phyloP scores from a whole-genome alignment of 116 monocot genomes.

The Phalaenopsis hybrid region DNA sequence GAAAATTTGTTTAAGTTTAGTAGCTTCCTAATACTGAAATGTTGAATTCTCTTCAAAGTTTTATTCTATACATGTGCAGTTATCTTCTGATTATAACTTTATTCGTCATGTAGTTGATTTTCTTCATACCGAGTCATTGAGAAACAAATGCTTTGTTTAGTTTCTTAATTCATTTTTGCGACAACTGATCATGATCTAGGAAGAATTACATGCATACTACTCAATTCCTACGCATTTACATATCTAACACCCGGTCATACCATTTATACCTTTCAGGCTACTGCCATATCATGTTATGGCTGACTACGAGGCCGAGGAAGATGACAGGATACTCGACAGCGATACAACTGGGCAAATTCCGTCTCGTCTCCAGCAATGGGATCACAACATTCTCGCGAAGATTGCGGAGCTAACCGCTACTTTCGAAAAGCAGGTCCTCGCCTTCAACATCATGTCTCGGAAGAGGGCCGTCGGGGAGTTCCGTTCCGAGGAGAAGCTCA shows the following conservation, averaged over 20 bases:
- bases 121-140: too few relatives aligned
- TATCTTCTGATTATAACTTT: too few relatives aligned
- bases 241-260: not conserved
- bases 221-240: too few relatives aligned
- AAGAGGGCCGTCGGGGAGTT: conserved; percentile 79
- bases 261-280: conserved; percentile 37
- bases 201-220: too few relatives aligned
- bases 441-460: conserved; percentile 83
- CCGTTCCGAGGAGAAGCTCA: conserved; percentile 81
- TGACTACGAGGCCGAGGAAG: conserved; percentile 94
- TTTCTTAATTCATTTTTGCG: too few relatives aligned
- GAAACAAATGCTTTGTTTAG: too few relatives aligned
- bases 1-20: too few relatives aligned
- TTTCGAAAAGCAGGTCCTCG: conserved; percentile 91
- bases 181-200: too few relatives aligned
- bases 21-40: too few relatives aligned
- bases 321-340: conserved; percentile 71
- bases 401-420: conserved; percentile 76
- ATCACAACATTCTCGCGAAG: conserved; percentile 75
- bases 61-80: too few relatives aligned
- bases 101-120: too few relatives aligned
- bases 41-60: too few relatives aligned
- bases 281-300: conserved; percentile 88
- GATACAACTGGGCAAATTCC: conserved; percentile 71
- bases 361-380: conserved; percentile 90